Percentiles rank a stretch among this genome's conserved stretches.
Conservation (phyloP, 2,329 filamentous ascomycete species). For the Stachybotrys chlorohalonatus region DNA sequence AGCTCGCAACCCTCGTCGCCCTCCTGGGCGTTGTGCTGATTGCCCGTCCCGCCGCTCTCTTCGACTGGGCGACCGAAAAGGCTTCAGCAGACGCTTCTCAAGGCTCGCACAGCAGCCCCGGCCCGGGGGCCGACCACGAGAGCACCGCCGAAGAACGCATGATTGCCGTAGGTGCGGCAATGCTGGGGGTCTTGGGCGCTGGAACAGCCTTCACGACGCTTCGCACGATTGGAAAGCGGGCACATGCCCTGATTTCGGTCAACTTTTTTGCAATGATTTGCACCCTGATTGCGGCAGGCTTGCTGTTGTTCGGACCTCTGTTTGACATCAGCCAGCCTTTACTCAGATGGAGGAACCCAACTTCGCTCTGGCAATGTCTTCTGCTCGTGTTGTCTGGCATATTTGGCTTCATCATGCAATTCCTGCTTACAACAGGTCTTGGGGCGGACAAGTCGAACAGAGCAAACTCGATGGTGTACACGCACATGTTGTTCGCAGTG, state of each 20-base stretch:
- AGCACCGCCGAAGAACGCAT: slow-evolving; percentile 56
- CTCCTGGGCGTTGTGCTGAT: slow-evolving; percentile 76
- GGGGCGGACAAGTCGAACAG: slow-evolving; percentile 58
- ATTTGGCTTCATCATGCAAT: slow-evolving; percentile 78
- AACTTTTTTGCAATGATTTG: slow-evolving; percentile 74
- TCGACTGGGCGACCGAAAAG: slow-evolving; percentile 19
- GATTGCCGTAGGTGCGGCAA: slow-evolving; percentile 58
- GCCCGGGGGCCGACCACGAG: slow-evolving; percentile 24
- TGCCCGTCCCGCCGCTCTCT: slow-evolving; percentile 57
- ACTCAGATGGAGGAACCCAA: slow-evolving; percentile 32
- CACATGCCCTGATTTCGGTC: slow-evolving; percentile 75
- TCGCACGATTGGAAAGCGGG: slow-evolving; percentile 68
- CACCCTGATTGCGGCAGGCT: slow-evolving; percentile 54
- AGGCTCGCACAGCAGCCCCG: slow-evolving; percentile 5
- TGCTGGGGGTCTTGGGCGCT: slow-evolving; percentile 70
- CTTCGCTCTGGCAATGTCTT: slow-evolving; percentile 47
- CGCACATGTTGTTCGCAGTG: slow-evolving; percentile 47
- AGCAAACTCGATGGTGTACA: slow-evolving; percentile 49
- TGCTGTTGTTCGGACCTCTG: slow-evolving; percentile 44
- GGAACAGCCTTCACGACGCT: slow-evolving; percentile 68
- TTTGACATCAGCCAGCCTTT: slow-evolving; percentile 35
- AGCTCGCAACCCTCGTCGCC: slow-evolving; percentile 66
- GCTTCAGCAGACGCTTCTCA: slow-evolving; percentile 10
- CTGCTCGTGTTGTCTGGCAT: slow-evolving; percentile 60
- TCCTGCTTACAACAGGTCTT: slow-evolving; percentile 70